These are phyloP conservation scores for Chloranthus sessilifolius DNA, from an alignment of 164 flowering plant genomes.

Conservation along the genomic window DNA sequence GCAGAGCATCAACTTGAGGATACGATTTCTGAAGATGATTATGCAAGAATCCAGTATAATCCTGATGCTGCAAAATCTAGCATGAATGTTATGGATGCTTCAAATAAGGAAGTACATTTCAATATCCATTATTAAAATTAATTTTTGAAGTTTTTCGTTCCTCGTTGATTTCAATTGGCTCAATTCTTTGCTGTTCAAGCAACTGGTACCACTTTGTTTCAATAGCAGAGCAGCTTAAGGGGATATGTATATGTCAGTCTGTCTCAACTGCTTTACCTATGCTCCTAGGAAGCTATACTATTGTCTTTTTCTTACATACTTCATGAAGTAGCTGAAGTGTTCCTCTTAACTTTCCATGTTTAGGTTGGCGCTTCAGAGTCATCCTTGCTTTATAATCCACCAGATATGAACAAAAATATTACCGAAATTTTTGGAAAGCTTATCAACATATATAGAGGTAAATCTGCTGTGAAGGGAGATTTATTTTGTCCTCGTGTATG, in stretches of 20 bases:
- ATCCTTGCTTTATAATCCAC: slow-evolving; percentile 58
- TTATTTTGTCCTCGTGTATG: not conserved
- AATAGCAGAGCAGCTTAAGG: too few relatives aligned
- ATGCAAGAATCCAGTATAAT: slow-evolving; percentile 9
- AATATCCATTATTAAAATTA: not conserved
- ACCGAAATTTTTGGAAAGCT: slow-evolving; percentile 89
- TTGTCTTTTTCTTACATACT: not conserved
- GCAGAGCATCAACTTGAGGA: not conserved
- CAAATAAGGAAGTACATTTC: slow-evolving; percentile 36
- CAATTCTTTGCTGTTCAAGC: too few relatives aligned
- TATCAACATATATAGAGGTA: slow-evolving; percentile 86
- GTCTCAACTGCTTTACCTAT: too few relatives aligned
- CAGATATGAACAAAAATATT: slow-evolving; percentile 71
- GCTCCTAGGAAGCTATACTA: too few relatives aligned
- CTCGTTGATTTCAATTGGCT: too few relatives aligned
- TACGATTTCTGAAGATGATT: slow-evolving; percentile 4
- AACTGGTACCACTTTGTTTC: too few relatives aligned
- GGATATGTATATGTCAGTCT: too few relatives aligned
- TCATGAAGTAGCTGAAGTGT: not conserved
- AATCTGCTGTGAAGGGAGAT: slow-evolving; percentile 1
- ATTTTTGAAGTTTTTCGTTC: not conserved
- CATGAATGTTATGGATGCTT: slow-evolving; percentile 16
- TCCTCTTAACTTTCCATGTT: not conserved
- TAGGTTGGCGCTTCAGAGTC: slow-evolving; percentile 20
- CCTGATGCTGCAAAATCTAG: slow-evolving; percentile 14